Conservation (phyloP, 495 filamentous ascomycete genomes). For the Hypoxylon trugodes region DNA sequence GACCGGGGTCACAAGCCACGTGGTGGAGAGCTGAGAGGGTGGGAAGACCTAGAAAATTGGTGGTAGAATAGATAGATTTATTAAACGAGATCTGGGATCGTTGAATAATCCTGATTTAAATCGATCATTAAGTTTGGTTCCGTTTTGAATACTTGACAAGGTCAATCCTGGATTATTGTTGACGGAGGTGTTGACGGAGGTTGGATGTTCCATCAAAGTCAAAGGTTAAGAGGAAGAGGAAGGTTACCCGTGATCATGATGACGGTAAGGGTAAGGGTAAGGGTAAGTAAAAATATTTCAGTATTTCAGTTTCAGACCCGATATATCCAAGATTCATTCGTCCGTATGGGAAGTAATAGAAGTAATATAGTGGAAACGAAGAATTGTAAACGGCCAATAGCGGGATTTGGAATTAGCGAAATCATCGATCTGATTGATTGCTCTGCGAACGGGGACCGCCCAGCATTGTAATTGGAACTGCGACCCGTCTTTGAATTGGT, state of each 20-base stretch:
- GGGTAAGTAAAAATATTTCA: too few species aligned
- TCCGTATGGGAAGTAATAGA: constrained; percentile 21
- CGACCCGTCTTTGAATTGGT: background rate
- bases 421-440: constrained; percentile 32
- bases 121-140: background rate
- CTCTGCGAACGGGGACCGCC: background rate
- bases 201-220: constrained; percentile 1
- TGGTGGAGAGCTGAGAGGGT: constrained; percentile 29
- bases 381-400: constrained; percentile 26
- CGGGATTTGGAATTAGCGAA: constrained; percentile 31
- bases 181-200: background rate
- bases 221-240: constrained; percentile 9
- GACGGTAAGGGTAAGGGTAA: too few species aligned
- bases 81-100: constrained; percentile 25
- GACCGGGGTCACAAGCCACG: constrained; percentile 35
- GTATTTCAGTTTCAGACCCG: constrained; percentile 32
- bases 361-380: constrained; percentile 24
- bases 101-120: constrained; percentile 18
- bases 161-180: background rate
- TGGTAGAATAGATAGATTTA: constrained; percentile 25
- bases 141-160: constrained; percentile 1
- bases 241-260: constrained; percentile 33
- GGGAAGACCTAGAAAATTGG: constrained; percentile 6
- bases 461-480: background rate
- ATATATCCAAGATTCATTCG: constrained; percentile 22